These are phyloP conservation scores for Xylariomycetidae sp. DNA, from an alignment of 2,329 filamentous ascomycete genomes.

Conservation along the genomic window DNA sequence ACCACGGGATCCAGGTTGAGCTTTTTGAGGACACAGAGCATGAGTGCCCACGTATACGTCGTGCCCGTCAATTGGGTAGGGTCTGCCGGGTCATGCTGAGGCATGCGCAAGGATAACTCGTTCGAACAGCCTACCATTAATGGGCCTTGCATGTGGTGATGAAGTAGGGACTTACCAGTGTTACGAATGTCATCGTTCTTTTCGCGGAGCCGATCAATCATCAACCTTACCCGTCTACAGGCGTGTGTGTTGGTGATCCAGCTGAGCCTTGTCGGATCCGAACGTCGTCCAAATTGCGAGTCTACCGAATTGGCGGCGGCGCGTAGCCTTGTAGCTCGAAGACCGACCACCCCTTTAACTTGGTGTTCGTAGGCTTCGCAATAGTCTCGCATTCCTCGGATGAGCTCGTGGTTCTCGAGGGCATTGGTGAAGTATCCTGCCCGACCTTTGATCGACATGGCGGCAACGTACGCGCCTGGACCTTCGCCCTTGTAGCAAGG, in stretches of 20 bases:
- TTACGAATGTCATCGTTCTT: no score
- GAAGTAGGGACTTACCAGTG: no score
- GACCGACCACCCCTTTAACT: no score
- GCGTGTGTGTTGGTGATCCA: neutral
- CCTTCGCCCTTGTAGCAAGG: neutral
- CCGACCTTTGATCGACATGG: conserved; percentile 1
- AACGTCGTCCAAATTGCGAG: neutral
- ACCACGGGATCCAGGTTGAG: neutral
- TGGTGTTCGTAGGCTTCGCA: neutral
- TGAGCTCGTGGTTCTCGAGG: conserved; percentile 1
- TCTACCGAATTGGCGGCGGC: no score
- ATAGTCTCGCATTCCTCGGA: conserved; percentile 1
- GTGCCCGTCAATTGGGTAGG: neutral
- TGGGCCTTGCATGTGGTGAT: conserved; percentile 1
- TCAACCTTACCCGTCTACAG: no score
- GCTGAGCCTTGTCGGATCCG: neutral
- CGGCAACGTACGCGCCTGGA: conserved; percentile 3
- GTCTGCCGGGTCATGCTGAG: conserved; percentile 2
- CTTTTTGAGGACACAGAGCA: conserved; percentile 1
- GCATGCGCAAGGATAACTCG: neutral
- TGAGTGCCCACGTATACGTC: conserved; percentile 3
- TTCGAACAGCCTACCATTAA: conserved; percentile 4
- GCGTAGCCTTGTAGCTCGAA: no score
- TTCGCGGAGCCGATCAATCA: no score
- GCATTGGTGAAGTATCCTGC: conserved; percentile 1